Evolutionary conservation across 768 basidiomycete species (phyloP).

Genomic region (Leucosporidium yakuticum): DNA sequence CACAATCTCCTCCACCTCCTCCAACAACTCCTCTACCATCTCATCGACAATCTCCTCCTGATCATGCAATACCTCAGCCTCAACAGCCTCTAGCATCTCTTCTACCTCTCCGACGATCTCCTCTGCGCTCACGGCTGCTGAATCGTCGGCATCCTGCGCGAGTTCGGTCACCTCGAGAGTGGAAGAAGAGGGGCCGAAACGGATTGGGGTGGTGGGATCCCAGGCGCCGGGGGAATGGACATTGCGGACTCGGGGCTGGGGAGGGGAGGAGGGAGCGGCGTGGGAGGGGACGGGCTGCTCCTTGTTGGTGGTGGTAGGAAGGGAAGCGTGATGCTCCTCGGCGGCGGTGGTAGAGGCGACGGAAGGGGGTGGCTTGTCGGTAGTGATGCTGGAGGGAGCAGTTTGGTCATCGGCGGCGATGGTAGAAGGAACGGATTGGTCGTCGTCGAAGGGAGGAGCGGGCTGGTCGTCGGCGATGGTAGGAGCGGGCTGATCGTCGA

Average conservation of each 20-base stretch:
- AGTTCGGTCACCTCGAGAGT: not conserved
- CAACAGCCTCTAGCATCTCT: too few relatives aligned
- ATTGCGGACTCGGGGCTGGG: not conserved
- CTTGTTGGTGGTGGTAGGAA: not conserved
- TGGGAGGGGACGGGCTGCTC: too few relatives aligned
- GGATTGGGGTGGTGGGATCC: constrained; percentile 2
- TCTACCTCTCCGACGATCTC: not conserved
- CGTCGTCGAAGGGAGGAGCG: not conserved
- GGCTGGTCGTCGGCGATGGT: not conserved
- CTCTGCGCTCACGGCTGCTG: not conserved
- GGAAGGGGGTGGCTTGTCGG: not conserved
- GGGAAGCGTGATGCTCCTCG: not conserved
- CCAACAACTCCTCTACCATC: too few relatives aligned
- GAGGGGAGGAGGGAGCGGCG: not conserved
- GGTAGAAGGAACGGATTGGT: not conserved
- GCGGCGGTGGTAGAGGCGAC: not conserved
- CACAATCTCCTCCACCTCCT: too few relatives aligned
- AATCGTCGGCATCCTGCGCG: not conserved
- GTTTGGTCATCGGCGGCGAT: not conserved
- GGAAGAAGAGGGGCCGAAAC: not conserved
- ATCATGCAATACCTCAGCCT: too few relatives aligned
- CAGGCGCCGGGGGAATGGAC: not conserved
- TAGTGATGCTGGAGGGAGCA: not conserved
- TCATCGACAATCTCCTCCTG: too few relatives aligned
- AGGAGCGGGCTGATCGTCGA: not conserved